Evolutionary conservation across 164 flowering plant genomes (phyloP).

Genomic region (Vitis vinifera): DNA sequence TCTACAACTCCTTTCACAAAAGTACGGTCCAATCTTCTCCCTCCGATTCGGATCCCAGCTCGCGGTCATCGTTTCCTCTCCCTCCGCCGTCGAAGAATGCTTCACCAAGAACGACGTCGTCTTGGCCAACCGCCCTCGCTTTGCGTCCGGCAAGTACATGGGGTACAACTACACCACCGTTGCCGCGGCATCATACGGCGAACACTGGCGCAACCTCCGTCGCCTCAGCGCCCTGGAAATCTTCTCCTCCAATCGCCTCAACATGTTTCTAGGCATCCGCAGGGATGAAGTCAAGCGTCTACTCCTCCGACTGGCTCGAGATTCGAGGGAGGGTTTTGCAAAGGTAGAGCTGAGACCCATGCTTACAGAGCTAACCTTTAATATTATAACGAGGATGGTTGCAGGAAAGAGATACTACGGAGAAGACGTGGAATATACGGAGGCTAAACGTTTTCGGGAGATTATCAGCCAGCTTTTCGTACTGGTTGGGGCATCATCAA

Average conservation of each 20-base stretch:
- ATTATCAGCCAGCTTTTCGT: background rate
- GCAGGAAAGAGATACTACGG: slow-evolving; percentile 42
- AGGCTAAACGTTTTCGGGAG: slow-evolving; percentile 4
- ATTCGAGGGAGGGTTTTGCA: background rate
- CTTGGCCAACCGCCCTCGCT: slow-evolving; percentile 20
- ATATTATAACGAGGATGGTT: slow-evolving; percentile 40
- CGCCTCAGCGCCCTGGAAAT: slow-evolving; percentile 24
- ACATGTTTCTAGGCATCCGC: slow-evolving; percentile 15
- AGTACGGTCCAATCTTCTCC: slow-evolving; percentile 17
- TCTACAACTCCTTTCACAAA: slow-evolving; percentile 7
- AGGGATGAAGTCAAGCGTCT: slow-evolving; percentile 21
- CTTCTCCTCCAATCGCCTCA: slow-evolving; percentile 23
- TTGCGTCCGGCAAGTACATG: slow-evolving; percentile 6
- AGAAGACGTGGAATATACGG: slow-evolving; percentile 11
- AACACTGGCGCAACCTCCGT: slow-evolving; percentile 44
- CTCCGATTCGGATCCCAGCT: slow-evolving; percentile 24
- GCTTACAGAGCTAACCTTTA: slow-evolving; percentile 28
- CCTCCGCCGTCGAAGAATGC: slow-evolving; percentile 19
- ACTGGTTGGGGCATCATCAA: no score
- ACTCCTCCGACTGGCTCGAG: background rate
- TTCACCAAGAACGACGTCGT: slow-evolving; percentile 25
- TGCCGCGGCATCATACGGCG: slow-evolving; percentile 10
- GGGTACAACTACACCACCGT: slow-evolving; percentile 23
- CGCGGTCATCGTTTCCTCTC: slow-evolving; percentile 18
- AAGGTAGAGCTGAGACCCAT: slow-evolving; percentile 27